phyloP scores from a whole-genome alignment of 495 filamentous ascomycete species.

The Hypoxylon crocopeplum region DNA sequence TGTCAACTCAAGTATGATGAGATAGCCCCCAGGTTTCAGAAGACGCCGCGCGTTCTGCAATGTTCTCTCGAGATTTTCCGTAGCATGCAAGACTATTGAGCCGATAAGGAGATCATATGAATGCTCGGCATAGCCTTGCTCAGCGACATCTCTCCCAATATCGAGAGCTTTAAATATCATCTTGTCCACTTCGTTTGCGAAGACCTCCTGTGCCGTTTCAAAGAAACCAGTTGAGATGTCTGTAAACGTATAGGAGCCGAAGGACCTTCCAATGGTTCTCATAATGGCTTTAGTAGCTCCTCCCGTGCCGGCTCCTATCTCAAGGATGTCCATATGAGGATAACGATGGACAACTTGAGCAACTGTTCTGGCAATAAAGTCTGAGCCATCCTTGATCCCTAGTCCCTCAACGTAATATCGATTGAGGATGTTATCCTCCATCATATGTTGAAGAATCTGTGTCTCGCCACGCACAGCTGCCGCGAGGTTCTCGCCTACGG shows the following conservation, averaged over 20 bases:
- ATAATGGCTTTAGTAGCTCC: conserved; percentile 42
- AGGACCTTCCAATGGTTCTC: neutral
- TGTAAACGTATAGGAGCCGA: conserved; percentile 50
- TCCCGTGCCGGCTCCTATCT: conserved; percentile 60
- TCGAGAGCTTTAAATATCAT: conserved; percentile 55
- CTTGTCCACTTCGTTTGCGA: conserved; percentile 31
- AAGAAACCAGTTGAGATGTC: conserved; percentile 49
- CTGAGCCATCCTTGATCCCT: neutral
- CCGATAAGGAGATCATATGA: conserved; percentile 59
- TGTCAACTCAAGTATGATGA: conserved; percentile 49
- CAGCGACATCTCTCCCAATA: conserved; percentile 45
- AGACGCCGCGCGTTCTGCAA: conserved; percentile 33
- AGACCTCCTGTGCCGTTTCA: conserved; percentile 22
- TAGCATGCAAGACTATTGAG: neutral
- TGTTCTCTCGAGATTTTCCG: neutral
- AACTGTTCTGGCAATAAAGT: too few species aligned
- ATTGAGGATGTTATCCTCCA: conserved; percentile 37
- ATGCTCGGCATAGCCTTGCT: conserved; percentile 52
- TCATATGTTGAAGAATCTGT: conserved; percentile 52
- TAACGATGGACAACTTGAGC: conserved; percentile 51
- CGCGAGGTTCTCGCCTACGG: conserved; percentile 46
- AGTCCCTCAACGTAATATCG: conserved; percentile 37
- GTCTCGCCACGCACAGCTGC: conserved; percentile 45
- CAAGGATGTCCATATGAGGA: conserved; percentile 48
- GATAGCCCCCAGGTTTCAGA: conserved; percentile 42